Conservation (phyloP, 495 filamentous ascomycete genomes). For the Neurospora sp. region DNA sequence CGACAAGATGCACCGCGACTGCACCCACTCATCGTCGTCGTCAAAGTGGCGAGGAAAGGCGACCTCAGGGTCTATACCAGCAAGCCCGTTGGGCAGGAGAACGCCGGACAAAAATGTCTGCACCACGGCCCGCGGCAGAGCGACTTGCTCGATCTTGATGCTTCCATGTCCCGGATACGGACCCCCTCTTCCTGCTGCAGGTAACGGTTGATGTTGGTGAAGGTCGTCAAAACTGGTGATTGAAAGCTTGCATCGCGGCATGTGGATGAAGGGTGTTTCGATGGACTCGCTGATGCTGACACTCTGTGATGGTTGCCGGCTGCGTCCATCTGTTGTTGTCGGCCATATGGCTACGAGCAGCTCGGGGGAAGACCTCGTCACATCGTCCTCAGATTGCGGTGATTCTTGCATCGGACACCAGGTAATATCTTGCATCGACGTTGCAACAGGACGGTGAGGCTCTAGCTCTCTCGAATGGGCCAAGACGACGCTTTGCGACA, state of each 20-base stretch:
- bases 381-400: not conserved
- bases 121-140: slow-evolving; percentile 11
- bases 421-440: not conserved
- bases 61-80: not conserved
- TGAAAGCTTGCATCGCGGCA: slow-evolving; percentile 15
- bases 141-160: slow-evolving; percentile 11
- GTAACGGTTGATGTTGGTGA: not conserved
- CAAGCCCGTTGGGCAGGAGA: not conserved
- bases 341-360: slow-evolving; percentile 2
- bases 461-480: not conserved
- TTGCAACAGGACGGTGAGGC: not conserved
- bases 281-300: not conserved
- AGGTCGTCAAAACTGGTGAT: slow-evolving; percentile 1
- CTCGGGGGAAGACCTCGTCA: not conserved
- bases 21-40: slow-evolving; percentile 22
- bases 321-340: not conserved
- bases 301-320: not conserved
- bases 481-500: not conserved
- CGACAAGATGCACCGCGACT: slow-evolving; percentile 17
- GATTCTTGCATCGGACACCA: not conserved
- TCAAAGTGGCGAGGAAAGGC: slow-evolving; percentile 13
- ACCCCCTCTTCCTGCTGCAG: not conserved
- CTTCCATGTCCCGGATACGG: not conserved
- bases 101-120: slow-evolving; percentile 9
- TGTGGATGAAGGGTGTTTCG: slow-evolving; percentile 12